A percentile compares a stretch with the other conserved stretches of the same genome.
These are phyloP conservation scores for Diaporthe caulivora DNA, from an alignment of 2,329 filamentous ascomycete genomes.

Conservation along the genomic window DNA sequence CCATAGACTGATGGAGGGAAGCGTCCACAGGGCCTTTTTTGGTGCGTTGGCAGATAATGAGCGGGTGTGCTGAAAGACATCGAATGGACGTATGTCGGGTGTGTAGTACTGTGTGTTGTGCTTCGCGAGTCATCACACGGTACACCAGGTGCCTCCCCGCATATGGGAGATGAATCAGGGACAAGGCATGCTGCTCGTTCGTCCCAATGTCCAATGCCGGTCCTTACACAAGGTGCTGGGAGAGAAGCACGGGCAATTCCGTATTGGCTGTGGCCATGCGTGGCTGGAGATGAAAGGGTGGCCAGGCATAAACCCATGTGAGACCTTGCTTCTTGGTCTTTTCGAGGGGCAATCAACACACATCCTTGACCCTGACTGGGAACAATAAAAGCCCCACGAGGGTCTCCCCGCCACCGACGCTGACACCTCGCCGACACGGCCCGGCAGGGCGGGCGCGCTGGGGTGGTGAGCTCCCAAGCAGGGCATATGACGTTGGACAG, in stretches of 20 bases:
- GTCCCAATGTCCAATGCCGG: neutral
- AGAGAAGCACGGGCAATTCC: neutral
- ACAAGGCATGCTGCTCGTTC: conserved; percentile 1
- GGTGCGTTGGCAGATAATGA: neutral
- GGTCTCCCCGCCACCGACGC: conserved; percentile 17
- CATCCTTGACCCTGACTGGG: neutral
- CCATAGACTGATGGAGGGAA: neutral
- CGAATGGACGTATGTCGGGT: neutral
- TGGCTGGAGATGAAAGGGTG: conserved; percentile 13
- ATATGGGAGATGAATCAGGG: conserved; percentile 14
- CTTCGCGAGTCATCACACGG: neutral
- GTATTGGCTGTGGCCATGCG: neutral
- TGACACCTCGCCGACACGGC: conserved; percentile 24
- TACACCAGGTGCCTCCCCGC: neutral
- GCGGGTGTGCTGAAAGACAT: neutral
- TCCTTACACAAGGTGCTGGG: too few species aligned
- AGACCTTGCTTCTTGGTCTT: conserved; percentile 13
- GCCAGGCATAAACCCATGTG: neutral
- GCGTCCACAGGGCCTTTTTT: neutral
- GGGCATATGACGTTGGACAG: conserved; percentile 2
- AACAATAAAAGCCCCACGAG: neutral
- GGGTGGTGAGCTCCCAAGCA: neutral
- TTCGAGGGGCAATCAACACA: neutral
- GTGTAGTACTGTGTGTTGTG: neutral
- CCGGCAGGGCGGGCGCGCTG: conserved; percentile 7